Evolutionary conservation across 106 monocot genomes (phyloP).

Genomic region (Dendrobium catenatum): DNA sequence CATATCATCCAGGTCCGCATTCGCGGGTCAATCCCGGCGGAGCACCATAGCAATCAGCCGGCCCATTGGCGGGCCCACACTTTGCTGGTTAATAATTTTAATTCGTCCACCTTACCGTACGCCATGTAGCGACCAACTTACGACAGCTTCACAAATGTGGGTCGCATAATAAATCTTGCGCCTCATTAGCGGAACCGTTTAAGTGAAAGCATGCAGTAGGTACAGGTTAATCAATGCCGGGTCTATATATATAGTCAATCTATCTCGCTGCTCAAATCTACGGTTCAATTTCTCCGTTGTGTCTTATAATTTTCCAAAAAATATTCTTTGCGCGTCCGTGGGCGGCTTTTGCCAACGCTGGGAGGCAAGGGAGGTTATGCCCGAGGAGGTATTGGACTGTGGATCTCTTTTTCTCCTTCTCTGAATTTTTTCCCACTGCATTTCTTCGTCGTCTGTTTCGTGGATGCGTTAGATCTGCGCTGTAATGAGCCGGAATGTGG

Average conservation of each 20-base stretch:
- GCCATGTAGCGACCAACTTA: no score
- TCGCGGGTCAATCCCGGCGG: no score
- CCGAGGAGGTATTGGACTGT: slow-evolving; percentile 7
- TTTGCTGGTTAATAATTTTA: no score
- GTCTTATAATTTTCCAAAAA: not conserved
- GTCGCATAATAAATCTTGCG: not conserved
- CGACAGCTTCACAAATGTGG: no score
- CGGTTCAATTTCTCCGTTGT: not conserved
- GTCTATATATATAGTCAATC: not conserved
- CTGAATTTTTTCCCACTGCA: no score
- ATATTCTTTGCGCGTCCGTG: not conserved
- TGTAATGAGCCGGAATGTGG: no score
- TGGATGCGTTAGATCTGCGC: no score
- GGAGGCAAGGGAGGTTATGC: slow-evolving; percentile 15
- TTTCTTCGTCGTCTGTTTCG: no score
- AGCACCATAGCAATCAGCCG: no score
- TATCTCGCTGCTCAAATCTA: not conserved
- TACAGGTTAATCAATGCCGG: not conserved
- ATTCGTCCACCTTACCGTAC: no score
- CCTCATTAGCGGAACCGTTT: not conserved
- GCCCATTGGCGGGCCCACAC: no score
- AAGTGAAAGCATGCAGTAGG: not conserved
- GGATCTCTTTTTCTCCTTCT: not conserved
- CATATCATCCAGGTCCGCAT: no score
- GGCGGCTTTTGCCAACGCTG: slow-evolving; percentile 10